These are phyloP conservation scores for Pestalotiopsis sp. DNA, from an alignment of 2,329 filamentous ascomycete genomes.

Conservation along the genomic window DNA sequence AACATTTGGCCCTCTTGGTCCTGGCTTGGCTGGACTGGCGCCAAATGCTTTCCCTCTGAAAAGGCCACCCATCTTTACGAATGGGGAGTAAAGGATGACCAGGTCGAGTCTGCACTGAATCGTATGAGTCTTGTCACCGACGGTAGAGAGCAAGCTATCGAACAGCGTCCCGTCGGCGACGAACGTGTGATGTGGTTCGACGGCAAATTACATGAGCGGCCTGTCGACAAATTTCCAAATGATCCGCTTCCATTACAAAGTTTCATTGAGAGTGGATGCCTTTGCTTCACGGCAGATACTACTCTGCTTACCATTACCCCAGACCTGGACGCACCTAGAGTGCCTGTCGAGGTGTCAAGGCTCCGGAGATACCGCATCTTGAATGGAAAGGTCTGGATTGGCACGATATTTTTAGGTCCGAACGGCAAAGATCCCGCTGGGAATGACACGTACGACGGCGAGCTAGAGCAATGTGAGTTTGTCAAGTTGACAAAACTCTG, in stretches of 20 bases:
- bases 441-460: background rate
- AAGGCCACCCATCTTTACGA: background rate
- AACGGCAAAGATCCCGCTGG: background rate
- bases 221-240: background rate
- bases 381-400: background rate
- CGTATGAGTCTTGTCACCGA: background rate
- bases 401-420: background rate
- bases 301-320: background rate
- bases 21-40: background rate
- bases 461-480: background rate
- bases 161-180: too few species aligned
- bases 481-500: background rate
- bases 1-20: background rate
- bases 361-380: background rate
- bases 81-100: background rate
- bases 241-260: background rate
- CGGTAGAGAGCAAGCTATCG: background rate
- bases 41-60: background rate
- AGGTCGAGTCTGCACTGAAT: background rate
- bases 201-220: background rate
- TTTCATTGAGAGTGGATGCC: background rate
- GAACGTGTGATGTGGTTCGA: background rate
- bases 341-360: background rate
- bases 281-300: background rate
- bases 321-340: background rate